Conservation (phyloP, 1,284 basidiomycete species). For the Peniophora sp. region DNA sequence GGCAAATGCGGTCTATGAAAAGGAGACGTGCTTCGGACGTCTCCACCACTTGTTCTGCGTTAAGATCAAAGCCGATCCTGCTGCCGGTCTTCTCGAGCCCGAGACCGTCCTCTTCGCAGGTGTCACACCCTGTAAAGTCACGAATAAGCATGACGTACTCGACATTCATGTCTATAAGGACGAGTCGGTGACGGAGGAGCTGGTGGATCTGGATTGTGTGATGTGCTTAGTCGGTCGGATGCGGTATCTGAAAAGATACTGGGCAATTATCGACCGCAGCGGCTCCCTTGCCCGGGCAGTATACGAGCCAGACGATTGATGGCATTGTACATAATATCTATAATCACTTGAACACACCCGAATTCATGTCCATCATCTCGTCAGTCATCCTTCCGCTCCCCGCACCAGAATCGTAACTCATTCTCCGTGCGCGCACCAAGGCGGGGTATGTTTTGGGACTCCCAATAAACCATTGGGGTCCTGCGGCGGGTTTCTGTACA, state of each 20-base stretch:
- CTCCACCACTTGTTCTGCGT: slow-evolving; percentile 6
- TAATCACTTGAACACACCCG: no score
- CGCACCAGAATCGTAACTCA: no score
- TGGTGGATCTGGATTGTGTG: slow-evolving; percentile 5
- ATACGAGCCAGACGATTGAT: background rate
- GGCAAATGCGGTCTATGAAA: background rate
- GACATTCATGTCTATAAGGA: slow-evolving; percentile 5
- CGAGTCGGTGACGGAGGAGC: slow-evolving; percentile 1
- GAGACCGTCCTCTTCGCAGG: slow-evolving; percentile 4
- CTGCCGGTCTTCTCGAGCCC: background rate
- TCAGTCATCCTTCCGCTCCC: no score
- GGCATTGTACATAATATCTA: no score
- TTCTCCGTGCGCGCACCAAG: no score
- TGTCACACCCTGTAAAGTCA: slow-evolving; percentile 2
- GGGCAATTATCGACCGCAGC: slow-evolving; percentile 6
- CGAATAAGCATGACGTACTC: slow-evolving; percentile 1
- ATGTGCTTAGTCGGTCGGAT: slow-evolving; percentile 6
- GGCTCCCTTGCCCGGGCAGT: slow-evolving; percentile 4
- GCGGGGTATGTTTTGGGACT: no score
- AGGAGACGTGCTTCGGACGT: slow-evolving; percentile 3
- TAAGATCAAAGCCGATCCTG: background rate
- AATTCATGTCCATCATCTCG: no score
- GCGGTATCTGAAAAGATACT: background rate
- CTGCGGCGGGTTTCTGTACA: no score
- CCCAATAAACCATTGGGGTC: no score